Conservation (phyloP, 257 asterid species). For the Petunia secreta region DNA sequence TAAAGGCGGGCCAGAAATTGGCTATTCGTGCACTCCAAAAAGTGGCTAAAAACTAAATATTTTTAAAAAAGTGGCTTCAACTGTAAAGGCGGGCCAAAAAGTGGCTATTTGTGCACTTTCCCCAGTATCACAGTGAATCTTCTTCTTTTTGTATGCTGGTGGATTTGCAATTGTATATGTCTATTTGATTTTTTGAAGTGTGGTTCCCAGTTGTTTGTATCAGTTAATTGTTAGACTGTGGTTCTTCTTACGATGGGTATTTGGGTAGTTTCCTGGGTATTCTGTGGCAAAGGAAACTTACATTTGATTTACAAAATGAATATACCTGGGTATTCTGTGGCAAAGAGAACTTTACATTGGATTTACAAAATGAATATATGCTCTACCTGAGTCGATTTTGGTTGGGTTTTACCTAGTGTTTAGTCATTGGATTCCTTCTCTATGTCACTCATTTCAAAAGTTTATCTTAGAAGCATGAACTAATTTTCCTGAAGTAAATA, state of each 20-base stretch:
- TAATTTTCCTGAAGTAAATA: conserved; percentile 1
- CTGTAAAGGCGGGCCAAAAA: too few relatives aligned
- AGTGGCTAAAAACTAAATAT: too few relatives aligned
- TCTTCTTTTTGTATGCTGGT: conserved; percentile 5
- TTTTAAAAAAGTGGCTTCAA: too few relatives aligned
- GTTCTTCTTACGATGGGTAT: not conserved
- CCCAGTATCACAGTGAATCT: not conserved
- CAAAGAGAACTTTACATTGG: not conserved
- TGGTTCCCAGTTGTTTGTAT: conserved; percentile 7
- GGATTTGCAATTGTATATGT: conserved; percentile 5
- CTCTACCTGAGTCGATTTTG: not conserved
- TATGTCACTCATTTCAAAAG: conserved; percentile 1
- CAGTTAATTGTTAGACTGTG: not conserved
- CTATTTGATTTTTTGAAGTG: conserved; percentile 20
- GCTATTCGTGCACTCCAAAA: too few relatives aligned
- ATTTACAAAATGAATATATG: not conserved
- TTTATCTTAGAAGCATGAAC: not conserved
- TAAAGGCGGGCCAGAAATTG: too few relatives aligned
- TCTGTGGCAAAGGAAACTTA: not conserved
- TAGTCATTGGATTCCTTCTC: conserved; percentile 14
- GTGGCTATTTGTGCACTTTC: too few relatives aligned
- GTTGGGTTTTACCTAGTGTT: conserved; percentile 13
- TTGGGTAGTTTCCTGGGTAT: not conserved
- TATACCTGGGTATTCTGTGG: not conserved
- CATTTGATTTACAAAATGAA: not conserved